Base-by-base conservation (phyloP, 1,284 basidiomycete genomes). In the Neotropicomus parvogracilis region DNA sequence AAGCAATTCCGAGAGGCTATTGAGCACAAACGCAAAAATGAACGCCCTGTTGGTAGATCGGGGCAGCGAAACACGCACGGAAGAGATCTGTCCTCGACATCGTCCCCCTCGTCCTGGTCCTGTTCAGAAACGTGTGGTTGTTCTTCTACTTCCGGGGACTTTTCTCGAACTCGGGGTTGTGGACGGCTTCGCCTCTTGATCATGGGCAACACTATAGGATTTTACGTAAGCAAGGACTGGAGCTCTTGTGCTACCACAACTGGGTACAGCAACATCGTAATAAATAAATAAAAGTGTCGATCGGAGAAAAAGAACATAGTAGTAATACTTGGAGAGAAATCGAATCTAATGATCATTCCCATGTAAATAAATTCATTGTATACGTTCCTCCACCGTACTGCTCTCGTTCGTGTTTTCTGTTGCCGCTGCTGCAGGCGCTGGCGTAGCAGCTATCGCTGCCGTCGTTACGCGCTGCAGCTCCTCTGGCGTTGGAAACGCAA, bases 1-100 rank as follows among this genome's bases (percentile, higher is more conserved):
- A 31, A 97, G 78, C 17, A 98, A 75, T 47, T 98, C 94, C 54
- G 88, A 79, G 24, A 97, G 62, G 45, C 85, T 88, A 44, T 48
- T 26, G 12, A 3, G 17, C 12, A 13, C 6, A 19, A 41, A 17
- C n/a, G 21, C 13, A 9, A 7, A n/a, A 6, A 24, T 41, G 28
- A 28, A 13, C 28, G 8, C 21, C 9, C 13, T 10, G 10, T 11
- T 5, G 24, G 9, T 9, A 20, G 6, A 28, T 14, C 13, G 13
- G 6, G 2, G 11, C 2, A 8, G 6, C 4, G 10, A 16, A 32
- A 31, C 11, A 59, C 64, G 27, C 39, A 64, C 63, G 60, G 63
- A 24, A 65, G 54, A 7, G 64, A 56, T 16, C 43, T 56, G 50
- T 57, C 60, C 26, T 57, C 64, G n/a, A 51, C 60, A 1, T 60